Evolutionary conservation across 208 protist species (phyloP).

Genomic region (Trypanosoma platydactyli): DNA sequence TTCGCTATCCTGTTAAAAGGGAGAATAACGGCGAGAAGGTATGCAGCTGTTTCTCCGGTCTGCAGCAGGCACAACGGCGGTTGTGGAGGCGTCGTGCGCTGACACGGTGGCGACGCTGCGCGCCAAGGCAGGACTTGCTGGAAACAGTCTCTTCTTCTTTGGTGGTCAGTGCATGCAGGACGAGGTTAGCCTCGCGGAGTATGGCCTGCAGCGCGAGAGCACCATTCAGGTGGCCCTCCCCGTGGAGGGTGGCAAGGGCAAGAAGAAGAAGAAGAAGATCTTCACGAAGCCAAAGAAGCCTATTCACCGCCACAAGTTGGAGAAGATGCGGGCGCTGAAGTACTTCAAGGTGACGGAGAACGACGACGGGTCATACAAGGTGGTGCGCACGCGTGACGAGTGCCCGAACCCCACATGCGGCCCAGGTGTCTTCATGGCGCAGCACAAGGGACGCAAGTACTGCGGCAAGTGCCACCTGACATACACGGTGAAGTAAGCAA

Average conservation of each 20-base stretch:
- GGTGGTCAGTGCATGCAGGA: constrained; percentile 87
- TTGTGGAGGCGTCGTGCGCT: constrained; percentile 77
- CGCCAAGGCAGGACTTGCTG: constrained; percentile 77
- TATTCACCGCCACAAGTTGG: constrained; percentile 98
- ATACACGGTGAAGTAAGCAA: constrained; percentile 24
- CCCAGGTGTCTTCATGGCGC: constrained; percentile 96
- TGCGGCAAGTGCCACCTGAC: constrained; percentile 96
- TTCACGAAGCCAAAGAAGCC: constrained; percentile 99
- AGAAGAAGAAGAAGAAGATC: constrained; percentile 99
- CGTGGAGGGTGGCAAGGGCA: constrained; percentile 93
- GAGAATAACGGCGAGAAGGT: neutral
- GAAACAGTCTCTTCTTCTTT: constrained; percentile 81
- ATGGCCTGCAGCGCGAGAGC: constrained; percentile 78
- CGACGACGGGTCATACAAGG: constrained; percentile 96
- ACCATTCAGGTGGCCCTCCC: constrained; percentile 90
- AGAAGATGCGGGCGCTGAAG: constrained; percentile 99
- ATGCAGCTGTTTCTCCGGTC: constrained; percentile 33
- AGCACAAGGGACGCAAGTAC: constrained; percentile 96
- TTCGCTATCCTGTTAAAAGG: neutral
- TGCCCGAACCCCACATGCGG: constrained; percentile 90
- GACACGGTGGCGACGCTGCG: constrained; percentile 83
- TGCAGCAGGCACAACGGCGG: constrained; percentile 44
- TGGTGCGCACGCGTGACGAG: constrained; percentile 87
- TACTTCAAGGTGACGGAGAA: constrained; percentile 99
- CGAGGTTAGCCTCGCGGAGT: constrained; percentile 60